Percentiles rank a stretch among this genome's conserved stretches.
phyloP scores from a whole-genome alignment of 169 alveolate species.

The Toxoplasma gondii region DNA sequence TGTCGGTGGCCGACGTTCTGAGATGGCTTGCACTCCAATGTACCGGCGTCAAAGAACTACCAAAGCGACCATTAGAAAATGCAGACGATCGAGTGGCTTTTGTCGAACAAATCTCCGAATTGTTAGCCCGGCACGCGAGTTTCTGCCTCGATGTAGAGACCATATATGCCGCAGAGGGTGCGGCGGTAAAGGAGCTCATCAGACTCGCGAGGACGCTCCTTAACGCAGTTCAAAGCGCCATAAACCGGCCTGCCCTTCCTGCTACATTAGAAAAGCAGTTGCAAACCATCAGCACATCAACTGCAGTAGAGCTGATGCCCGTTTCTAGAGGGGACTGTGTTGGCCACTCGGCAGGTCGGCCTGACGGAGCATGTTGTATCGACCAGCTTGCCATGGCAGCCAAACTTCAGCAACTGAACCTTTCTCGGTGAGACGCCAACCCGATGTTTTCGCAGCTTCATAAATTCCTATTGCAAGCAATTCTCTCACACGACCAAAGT shows the following conservation, averaged over 20 bases:
- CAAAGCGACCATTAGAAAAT: not conserved
- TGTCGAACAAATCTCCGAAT: not conserved
- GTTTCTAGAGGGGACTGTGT: not conserved
- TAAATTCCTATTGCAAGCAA: too few relatives aligned
- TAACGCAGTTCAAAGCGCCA: not conserved
- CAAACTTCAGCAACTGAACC: not conserved
- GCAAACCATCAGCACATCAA: not conserved
- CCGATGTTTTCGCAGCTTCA: not conserved
- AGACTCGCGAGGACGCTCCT: not conserved
- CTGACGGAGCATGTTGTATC: not conserved
- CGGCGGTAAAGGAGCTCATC: not conserved
- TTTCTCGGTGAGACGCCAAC: not conserved
- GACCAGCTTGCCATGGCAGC: not conserved
- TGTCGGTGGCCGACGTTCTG: not conserved
- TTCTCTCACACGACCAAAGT: too few relatives aligned
- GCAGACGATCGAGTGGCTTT: conserved; percentile 8
- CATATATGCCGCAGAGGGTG: not conserved
- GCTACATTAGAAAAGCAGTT: not conserved
- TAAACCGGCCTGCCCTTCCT: not conserved
- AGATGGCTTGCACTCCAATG: not conserved
- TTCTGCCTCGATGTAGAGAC: not conserved
- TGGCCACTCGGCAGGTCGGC: not conserved
- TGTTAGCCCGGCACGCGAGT: not conserved
- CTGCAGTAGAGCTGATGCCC: not conserved
- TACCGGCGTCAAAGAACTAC: not conserved